phyloP scores from a whole-genome alignment of 2,329 filamentous ascomycete species.

The Colletotrichum gigasporum region DNA sequence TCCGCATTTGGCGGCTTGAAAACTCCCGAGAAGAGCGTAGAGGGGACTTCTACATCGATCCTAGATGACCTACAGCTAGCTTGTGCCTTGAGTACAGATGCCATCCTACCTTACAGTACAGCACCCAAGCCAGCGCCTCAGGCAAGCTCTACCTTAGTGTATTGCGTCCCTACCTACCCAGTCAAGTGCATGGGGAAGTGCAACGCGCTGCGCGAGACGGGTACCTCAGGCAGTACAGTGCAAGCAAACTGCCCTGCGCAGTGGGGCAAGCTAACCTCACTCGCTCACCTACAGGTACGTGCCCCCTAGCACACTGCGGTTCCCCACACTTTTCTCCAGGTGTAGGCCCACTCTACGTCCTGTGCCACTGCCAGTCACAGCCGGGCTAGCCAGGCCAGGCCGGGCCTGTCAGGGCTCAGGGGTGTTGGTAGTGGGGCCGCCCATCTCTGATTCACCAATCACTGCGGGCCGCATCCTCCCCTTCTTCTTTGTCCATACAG shows the following conservation, averaged over 20 bases:
- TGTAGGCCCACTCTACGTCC: not conserved
- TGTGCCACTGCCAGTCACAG: slow-evolving; percentile 18
- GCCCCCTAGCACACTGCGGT: not conserved
- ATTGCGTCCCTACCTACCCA: no score
- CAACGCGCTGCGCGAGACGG: not conserved
- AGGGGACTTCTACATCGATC: no score
- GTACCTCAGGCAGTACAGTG: slow-evolving; percentile 15
- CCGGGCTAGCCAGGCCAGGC: slow-evolving; percentile 9
- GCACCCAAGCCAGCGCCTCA: no score
- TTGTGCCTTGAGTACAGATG: no score
- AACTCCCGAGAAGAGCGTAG: no score
- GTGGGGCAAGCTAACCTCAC: slow-evolving; percentile 14
- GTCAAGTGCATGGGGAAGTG: no score
- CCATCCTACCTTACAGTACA: no score
- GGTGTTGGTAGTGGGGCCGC: slow-evolving; percentile 7
- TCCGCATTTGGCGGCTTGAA: no score
- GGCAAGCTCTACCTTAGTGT: no score
- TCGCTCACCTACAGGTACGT: slow-evolving; percentile 6
- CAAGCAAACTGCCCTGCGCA: not conserved
- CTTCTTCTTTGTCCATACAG: not conserved
- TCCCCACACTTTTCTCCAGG: slow-evolving; percentile 32
- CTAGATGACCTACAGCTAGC: no score
- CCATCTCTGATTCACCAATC: slow-evolving; percentile 1
- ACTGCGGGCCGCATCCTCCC: not conserved
- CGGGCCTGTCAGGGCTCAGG: slow-evolving; percentile 19